phyloP scores from a whole-genome alignment of 176 grass and related monocot species.

The Triticum turgidum region DNA sequence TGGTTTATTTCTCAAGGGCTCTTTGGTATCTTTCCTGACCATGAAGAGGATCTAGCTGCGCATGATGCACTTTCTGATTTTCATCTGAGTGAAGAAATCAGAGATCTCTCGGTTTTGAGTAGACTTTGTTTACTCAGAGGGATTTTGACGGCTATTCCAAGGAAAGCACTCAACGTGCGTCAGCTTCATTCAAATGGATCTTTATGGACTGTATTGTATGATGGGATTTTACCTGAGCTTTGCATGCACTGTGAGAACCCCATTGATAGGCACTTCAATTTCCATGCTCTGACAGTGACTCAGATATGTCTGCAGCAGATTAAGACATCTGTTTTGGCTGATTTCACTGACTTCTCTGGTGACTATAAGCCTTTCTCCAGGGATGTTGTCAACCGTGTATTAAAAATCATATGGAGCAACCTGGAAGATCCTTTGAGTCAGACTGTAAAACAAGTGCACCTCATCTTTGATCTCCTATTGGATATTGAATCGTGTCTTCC shows the following conservation, averaged over 20 bases:
- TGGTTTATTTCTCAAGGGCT: conserved; percentile 72
- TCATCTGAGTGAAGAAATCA: conserved; percentile 55
- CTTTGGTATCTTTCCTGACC: conserved; percentile 35
- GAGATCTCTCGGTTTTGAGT: conserved; percentile 72
- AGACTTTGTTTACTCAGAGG: conserved; percentile 95
- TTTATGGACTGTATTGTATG: conserved; percentile 82
- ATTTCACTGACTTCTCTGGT: conserved; percentile 62
- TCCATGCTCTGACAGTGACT: conserved; percentile 94
- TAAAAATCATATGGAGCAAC: conserved; percentile 96
- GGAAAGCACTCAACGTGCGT: conserved; percentile 58
- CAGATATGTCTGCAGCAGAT: conserved; percentile 99
- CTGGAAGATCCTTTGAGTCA: conserved; percentile 96
- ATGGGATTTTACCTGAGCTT: conserved; percentile 83
- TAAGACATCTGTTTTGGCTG: conserved; percentile 72
- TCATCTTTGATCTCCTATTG: conserved; percentile 95
- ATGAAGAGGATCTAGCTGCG: background rate
- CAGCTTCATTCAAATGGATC: conserved; percentile 42
- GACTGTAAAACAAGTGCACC: conserved; percentile 96
- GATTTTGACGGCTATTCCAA: conserved; percentile 84
- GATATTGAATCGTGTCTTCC: conserved; percentile 78
- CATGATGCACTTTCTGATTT: conserved; percentile 38
- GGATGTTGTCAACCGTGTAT: conserved; percentile 49
- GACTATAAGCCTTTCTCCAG: conserved; percentile 63
- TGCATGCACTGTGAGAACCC: conserved; percentile 94
- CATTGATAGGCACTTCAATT: conserved; percentile 94